Evolutionary conservation across 768 basidiomycete genomes (phyloP).

Genomic region (Leccinellum albellum): DNA sequence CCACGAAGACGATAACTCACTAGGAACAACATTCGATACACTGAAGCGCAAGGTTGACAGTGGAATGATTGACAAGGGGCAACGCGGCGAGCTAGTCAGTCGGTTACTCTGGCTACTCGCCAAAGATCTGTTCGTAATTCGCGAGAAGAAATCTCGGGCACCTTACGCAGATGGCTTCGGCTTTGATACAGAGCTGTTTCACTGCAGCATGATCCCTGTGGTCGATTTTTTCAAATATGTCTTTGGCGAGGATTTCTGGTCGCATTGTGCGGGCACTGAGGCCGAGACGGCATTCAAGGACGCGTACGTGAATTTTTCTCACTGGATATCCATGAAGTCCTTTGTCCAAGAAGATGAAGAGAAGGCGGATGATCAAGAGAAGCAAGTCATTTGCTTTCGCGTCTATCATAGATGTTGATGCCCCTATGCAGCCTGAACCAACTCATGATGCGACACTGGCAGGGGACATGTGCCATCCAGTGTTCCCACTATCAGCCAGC

Average conservation of each 20-base stretch:
- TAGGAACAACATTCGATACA: not conserved
- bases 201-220: not conserved
- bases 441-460: not conserved
- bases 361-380: not conserved
- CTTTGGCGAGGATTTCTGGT: not conserved
- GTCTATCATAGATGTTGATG: not conserved
- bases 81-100: conserved; percentile 10
- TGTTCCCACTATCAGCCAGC: not conserved
- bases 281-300: not conserved
- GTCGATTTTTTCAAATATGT: conserved; percentile 2
- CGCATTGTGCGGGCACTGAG: not conserved
- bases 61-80: not conserved
- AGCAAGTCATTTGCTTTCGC: not conserved
- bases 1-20: not conserved
- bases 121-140: not conserved
- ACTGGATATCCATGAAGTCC: not conserved
- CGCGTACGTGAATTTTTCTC: not conserved
- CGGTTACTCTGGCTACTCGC: not conserved
- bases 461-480: not conserved
- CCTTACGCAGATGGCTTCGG: too few relatives aligned
- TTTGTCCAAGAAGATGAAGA: not conserved
- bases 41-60: not conserved
- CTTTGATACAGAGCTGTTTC: not conserved
- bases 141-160: not conserved
- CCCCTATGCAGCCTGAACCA: not conserved